phyloP scores from a whole-genome alignment of 371 early-diverging fungal genomes.

The Syncephalis plumigaleata region DNA sequence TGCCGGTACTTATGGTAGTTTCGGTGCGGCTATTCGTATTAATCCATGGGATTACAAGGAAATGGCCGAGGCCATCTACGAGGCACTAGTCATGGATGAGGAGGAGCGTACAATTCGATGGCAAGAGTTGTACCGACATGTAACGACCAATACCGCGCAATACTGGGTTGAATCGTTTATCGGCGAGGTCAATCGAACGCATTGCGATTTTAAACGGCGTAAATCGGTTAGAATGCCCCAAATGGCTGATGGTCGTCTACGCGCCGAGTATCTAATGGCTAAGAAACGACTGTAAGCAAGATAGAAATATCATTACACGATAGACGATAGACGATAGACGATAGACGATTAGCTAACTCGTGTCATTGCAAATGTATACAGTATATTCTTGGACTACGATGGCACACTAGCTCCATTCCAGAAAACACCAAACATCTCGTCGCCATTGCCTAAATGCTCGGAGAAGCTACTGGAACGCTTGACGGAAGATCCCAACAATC shows the following conservation, averaged over 20 bases:
- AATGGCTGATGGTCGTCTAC: conserved; percentile 19
- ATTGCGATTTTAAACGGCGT: conserved; percentile 30
- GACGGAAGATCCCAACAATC: conserved; percentile 44
- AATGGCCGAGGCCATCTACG: conserved; percentile 68
- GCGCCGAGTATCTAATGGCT: conserved; percentile 22
- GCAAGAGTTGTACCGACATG: conserved; percentile 43
- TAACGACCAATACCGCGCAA: conserved; percentile 56
- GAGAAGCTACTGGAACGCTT: conserved; percentile 19
- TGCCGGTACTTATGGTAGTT: conserved; percentile 87
- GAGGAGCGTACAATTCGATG: conserved; percentile 25
- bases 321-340: too few species aligned
- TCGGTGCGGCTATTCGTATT: conserved; percentile 70
- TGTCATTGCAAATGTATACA: conserved; percentile 1
- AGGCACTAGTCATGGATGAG: conserved; percentile 51
- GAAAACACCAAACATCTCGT: conserved; percentile 16
- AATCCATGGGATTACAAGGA: conserved; percentile 84
- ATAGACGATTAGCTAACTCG: too few species aligned
- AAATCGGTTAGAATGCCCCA: conserved; percentile 41
- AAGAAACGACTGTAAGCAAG: conserved; percentile 36
- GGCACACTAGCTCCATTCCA: conserved; percentile 64
- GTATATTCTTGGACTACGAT: conserved; percentile 69
- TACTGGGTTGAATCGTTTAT: conserved; percentile 32
- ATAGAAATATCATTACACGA: conserved; percentile 1
- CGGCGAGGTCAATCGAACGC: conserved; percentile 29
- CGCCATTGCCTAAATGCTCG: conserved; percentile 7